These are phyloP conservation scores for Cyathus olla DNA, from an alignment of 1,284 basidiomycete genomes.

Conservation along the genomic window DNA sequence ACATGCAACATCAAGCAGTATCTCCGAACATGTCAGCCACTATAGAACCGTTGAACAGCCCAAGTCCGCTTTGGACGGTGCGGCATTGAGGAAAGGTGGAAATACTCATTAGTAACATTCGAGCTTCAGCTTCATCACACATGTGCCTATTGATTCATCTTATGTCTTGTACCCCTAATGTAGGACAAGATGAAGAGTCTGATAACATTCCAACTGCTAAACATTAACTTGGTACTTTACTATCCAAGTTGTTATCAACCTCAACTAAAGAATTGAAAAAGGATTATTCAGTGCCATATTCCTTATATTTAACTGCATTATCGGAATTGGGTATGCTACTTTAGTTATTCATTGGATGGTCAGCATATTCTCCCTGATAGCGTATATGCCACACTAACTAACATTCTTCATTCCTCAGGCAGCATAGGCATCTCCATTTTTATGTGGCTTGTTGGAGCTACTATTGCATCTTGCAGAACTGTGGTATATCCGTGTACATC, in stretches of 20 bases:
- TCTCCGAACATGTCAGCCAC: too few species aligned
- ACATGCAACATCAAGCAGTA: too few species aligned
- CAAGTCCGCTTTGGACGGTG: slow-evolving; percentile 18
- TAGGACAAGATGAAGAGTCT: slow-evolving; percentile 43
- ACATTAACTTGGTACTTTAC: slow-evolving; percentile 55
- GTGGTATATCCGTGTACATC: too few species aligned
- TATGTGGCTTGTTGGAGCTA: slow-evolving; percentile 79
- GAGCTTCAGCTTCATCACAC: slow-evolving; percentile 53
- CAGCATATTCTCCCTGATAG: slow-evolving; percentile 72
- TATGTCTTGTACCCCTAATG: too few species aligned
- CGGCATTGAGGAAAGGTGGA: slow-evolving; percentile 13
- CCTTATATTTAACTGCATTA: slow-evolving; percentile 71
- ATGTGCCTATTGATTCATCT: background rate
- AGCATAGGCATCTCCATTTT: slow-evolving; percentile 75
- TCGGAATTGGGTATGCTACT: slow-evolving; percentile 4
- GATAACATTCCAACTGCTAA: slow-evolving; percentile 56
- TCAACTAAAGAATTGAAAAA: slow-evolving; percentile 12
- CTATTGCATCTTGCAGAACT: too few species aligned
- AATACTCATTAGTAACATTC: too few species aligned
- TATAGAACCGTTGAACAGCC: too few species aligned
- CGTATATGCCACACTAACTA: too few species aligned
- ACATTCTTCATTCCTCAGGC: slow-evolving; percentile 70
- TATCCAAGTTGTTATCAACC: background rate
- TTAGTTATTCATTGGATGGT: background rate
- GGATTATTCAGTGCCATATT: slow-evolving; percentile 71